Conservation (phyloP, 495 filamentous ascomycete genomes). For the Hamigera avellanea region DNA sequence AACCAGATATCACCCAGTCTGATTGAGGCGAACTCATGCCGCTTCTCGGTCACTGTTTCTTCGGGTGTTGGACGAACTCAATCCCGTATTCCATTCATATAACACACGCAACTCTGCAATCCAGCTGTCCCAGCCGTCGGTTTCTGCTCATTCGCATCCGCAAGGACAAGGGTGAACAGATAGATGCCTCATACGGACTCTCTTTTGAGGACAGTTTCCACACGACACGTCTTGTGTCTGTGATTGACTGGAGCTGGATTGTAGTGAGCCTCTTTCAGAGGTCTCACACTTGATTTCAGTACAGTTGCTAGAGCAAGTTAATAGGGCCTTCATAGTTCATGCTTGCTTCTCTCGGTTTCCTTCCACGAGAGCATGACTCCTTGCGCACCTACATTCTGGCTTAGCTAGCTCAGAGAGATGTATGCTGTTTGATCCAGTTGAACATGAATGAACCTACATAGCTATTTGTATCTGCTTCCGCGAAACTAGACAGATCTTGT, state of each 20-base stretch:
- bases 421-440: too few species aligned
- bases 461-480: too few species aligned
- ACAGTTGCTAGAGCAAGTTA: slow-evolving; percentile 30
- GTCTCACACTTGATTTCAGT: slow-evolving; percentile 15
- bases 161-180: slow-evolving; percentile 2
- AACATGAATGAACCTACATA: too few species aligned
- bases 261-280: too few species aligned
- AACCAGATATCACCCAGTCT: too few species aligned
- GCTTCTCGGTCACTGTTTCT: too few species aligned
- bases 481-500: too few species aligned
- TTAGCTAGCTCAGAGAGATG: background rate
- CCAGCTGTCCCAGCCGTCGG: slow-evolving; percentile 27
- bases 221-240: slow-evolving; percentile 36
- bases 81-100: background rate
- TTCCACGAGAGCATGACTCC: slow-evolving; percentile 41
- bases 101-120: slow-evolving; percentile 22
- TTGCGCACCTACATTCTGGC: slow-evolving; percentile 37
- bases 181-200: slow-evolving; percentile 18
- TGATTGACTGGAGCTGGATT: slow-evolving; percentile 35
- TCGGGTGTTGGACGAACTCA: too few species aligned
- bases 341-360: slow-evolving; percentile 24
- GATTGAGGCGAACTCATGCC: too few species aligned
- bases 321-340: slow-evolving; percentile 44
- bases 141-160: slow-evolving; percentile 3
- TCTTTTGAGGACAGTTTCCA: slow-evolving; percentile 32